A percentile compares a stretch with the other conserved stretches of the same genome.
Conservation (phyloP, 495 filamentous ascomycete genomes). For the Hyaloscypha finlandica region DNA sequence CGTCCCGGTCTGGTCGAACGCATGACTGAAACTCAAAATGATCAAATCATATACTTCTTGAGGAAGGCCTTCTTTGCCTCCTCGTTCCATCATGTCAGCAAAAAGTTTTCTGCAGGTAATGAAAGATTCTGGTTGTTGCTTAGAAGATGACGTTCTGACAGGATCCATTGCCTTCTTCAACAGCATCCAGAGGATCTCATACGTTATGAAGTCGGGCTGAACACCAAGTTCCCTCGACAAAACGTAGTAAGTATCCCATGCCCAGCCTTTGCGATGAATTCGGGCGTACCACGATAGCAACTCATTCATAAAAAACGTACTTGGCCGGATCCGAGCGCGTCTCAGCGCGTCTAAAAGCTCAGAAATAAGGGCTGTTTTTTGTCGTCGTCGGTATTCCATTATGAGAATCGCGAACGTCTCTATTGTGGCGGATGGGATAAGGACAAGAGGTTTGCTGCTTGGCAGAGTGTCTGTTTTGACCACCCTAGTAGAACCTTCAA, state of each 20-base stretch:
- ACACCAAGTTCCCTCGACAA: conserved; percentile 43
- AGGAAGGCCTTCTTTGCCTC: conserved; percentile 42
- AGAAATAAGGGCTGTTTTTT: conserved; percentile 55
- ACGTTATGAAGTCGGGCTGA: conserved; percentile 68
- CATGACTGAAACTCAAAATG: conserved; percentile 55
- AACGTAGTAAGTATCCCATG: conserved; percentile 57
- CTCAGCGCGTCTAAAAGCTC: conserved; percentile 59
- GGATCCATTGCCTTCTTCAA: conserved; percentile 53
- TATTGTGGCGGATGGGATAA: conserved; percentile 59
- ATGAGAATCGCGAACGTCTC: conserved; percentile 79
- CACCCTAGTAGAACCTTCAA: conserved; percentile 27
- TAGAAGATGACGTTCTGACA: conserved; percentile 28
- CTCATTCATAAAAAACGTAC: conserved; percentile 76
- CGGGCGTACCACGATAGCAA: conserved; percentile 57
- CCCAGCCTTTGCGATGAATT: conserved; percentile 21
- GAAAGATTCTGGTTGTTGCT: neutral
- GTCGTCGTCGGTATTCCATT: conserved; percentile 65
- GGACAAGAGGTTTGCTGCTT: conserved; percentile 38
- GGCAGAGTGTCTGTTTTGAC: conserved; percentile 18
- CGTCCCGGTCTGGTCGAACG: conserved; percentile 54
- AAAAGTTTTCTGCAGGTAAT: conserved; percentile 45
- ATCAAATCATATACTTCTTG: conserved; percentile 58
- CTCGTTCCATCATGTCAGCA: conserved; percentile 54
- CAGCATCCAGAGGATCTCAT: conserved; percentile 62
- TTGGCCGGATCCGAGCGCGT: conserved; percentile 61